phyloP scores from a whole-genome alignment of 208 protist genomes.

The Leishmania aethiopica region DNA sequence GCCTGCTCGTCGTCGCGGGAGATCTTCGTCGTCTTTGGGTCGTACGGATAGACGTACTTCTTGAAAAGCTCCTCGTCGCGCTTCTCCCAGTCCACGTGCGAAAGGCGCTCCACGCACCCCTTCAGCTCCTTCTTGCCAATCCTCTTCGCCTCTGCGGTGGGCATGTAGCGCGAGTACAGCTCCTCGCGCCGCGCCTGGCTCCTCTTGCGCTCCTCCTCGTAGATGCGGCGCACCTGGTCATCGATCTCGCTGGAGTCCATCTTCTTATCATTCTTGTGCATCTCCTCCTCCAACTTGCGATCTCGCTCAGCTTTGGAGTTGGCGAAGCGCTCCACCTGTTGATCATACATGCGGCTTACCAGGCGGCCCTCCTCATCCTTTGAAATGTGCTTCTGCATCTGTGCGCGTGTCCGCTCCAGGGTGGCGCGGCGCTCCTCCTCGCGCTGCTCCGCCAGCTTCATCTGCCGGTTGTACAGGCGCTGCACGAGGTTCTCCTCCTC shows the following conservation, averaged over 20 bases:
- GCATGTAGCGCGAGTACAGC: conserved; percentile 61
- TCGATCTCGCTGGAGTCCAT: conserved; percentile 67
- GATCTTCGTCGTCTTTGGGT: conserved; percentile 73
- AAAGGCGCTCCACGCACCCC: conserved; percentile 72
- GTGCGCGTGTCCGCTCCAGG: conserved; percentile 40
- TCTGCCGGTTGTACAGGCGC: conserved; percentile 82
- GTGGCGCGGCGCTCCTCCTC: conserved; percentile 60
- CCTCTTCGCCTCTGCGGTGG: conserved; percentile 60
- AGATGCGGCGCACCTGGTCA: conserved; percentile 81
- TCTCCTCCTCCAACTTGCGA: conserved; percentile 55
- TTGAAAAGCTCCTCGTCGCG: conserved; percentile 84
- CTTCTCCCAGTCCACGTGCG: conserved; percentile 76
- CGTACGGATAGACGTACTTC: conserved; percentile 88
- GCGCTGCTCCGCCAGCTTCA: conserved; percentile 63
- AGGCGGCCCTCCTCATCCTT: conserved; percentile 62
- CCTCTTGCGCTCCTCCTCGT: conserved; percentile 69
- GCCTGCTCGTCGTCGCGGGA: conserved; percentile 50
- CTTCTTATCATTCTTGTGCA: conserved; percentile 69
- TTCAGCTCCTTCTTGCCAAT: conserved; percentile 69
- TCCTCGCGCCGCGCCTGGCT: conserved; percentile 50
- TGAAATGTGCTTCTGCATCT: conserved; percentile 42
- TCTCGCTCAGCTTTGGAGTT: conserved; percentile 58
- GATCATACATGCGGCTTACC: conserved; percentile 77
- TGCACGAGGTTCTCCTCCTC: conserved; percentile 70
- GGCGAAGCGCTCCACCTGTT: conserved; percentile 77